A percentile compares a stretch with the other conserved stretches of the same genome.
Conservation (phyloP, 164 flowering plant species). For the Nymphaea thermarum region DNA sequence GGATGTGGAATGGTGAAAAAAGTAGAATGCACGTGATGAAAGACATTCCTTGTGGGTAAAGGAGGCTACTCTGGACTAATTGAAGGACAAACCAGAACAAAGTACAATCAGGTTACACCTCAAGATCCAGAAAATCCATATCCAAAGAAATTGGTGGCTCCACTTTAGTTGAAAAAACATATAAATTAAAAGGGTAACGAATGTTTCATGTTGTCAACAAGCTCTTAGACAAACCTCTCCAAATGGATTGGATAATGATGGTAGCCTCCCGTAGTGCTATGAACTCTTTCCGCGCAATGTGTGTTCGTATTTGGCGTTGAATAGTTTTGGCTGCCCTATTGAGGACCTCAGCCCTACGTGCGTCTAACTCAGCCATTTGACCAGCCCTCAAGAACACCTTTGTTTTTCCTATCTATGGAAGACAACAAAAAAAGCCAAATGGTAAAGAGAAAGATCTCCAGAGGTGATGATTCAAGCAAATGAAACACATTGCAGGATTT, state of each 20-base stretch:
- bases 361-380: slow-evolving; percentile 93
- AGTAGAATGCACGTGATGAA: neutral
- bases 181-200: no score
- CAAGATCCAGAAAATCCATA: no score
- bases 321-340: slow-evolving; percentile 46
- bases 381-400: slow-evolving; percentile 84
- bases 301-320: slow-evolving; percentile 44
- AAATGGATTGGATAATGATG: slow-evolving; percentile 42
- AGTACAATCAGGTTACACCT: no score
- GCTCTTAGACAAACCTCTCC: slow-evolving; percentile 45
- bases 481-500: neutral
- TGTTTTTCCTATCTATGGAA: slow-evolving; percentile 68
- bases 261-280: slow-evolving; percentile 38
- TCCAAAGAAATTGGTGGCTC: no score
- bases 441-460: neutral
- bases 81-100: no score
- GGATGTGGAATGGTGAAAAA: neutral
- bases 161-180: no score
- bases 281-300: slow-evolving; percentile 45
- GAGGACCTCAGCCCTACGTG: slow-evolving; percentile 47
- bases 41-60: no score
- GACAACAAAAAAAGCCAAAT: neutral
- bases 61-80: no score
- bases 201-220: neutral
- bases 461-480: neutral